These are phyloP conservation scores for Fagus crenata DNA, from an alignment of 306 rosid genomes.

Conservation along the genomic window DNA sequence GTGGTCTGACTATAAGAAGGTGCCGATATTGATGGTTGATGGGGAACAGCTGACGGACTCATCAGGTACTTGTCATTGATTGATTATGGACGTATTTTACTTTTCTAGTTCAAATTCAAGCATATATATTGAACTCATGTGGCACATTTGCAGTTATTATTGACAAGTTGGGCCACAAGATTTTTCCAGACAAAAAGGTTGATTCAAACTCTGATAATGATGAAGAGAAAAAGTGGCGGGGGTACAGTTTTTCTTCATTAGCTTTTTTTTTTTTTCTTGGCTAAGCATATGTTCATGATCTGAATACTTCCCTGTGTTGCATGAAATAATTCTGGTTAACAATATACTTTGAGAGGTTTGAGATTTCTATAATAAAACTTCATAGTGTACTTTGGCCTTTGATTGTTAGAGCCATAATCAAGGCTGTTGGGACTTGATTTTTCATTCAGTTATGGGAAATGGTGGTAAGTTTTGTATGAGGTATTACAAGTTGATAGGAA, in stretches of 20 bases:
- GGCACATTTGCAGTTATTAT: constrained; percentile 63
- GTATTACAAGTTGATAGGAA: neutral
- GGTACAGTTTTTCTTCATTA: constrained; percentile 47
- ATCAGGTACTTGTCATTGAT: constrained; percentile 58
- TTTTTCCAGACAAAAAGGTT: constrained; percentile 41
- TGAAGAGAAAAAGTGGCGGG: constrained; percentile 90
- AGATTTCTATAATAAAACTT: neutral
- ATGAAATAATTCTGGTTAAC: neutral
- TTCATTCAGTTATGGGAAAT: neutral
- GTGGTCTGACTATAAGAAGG: constrained; percentile 94
- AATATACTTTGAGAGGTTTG: neutral
- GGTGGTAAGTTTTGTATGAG: neutral
- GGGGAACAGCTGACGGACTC: constrained; percentile 92
- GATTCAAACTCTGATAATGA: constrained; percentile 50
- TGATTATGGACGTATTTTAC: constrained; percentile 16
- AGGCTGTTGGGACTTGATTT: neutral
- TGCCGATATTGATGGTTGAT: constrained; percentile 89
- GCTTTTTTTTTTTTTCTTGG: constrained; percentile 6
- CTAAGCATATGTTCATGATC: constrained; percentile 10
- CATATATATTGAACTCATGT: constrained; percentile 3
- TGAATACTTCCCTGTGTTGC: neutral
- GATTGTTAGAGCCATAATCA: neutral
- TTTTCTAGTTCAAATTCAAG: constrained; percentile 3
- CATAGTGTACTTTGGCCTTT: too few species aligned
- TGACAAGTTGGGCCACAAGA: constrained; percentile 56